phyloP scores from a whole-genome alignment of 306 rosid species.

The Gastrolobium bilobum region DNA sequence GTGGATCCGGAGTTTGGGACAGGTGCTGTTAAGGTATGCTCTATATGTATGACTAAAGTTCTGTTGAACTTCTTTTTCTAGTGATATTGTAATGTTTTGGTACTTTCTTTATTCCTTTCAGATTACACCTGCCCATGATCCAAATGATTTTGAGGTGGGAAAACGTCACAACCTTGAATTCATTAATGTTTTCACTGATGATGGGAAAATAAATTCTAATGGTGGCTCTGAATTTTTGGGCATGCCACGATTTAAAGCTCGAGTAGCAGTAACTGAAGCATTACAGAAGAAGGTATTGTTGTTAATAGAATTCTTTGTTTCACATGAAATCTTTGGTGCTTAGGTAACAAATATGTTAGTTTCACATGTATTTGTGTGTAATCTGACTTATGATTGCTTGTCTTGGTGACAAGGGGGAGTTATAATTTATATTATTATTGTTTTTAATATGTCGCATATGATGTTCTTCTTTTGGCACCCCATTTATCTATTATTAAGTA shows the following conservation, averaged over 20 bases:
- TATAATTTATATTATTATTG: conserved; percentile 1
- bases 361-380: background rate
- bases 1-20: conserved; percentile 95
- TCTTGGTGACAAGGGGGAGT: conserved; percentile 24
- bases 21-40: conserved; percentile 94
- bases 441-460: conserved; percentile 23
- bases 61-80: conserved; percentile 31
- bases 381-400: conserved; percentile 16
- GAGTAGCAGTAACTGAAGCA: conserved; percentile 80
- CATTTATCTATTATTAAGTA: conserved; percentile 23
- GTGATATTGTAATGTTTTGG: conserved; percentile 26
- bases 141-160: conserved; percentile 95
- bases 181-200: conserved; percentile 84
- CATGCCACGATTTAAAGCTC: conserved; percentile 89
- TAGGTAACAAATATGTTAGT: background rate
- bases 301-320: conserved; percentile 17
- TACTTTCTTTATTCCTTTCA: conserved; percentile 56
- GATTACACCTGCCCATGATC: conserved; percentile 99
- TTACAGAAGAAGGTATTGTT: conserved; percentile 80
- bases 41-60: conserved; percentile 14
- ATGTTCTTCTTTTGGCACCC: conserved; percentile 30
- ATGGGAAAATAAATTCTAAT: conserved; percentile 88
- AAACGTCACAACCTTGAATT: conserved; percentile 86
- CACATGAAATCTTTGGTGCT: conserved; percentile 32
- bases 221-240: conserved; percentile 87